These are phyloP conservation scores for Arachis stenosperma DNA, from an alignment of 306 rosid species.

Conservation along the genomic window DNA sequence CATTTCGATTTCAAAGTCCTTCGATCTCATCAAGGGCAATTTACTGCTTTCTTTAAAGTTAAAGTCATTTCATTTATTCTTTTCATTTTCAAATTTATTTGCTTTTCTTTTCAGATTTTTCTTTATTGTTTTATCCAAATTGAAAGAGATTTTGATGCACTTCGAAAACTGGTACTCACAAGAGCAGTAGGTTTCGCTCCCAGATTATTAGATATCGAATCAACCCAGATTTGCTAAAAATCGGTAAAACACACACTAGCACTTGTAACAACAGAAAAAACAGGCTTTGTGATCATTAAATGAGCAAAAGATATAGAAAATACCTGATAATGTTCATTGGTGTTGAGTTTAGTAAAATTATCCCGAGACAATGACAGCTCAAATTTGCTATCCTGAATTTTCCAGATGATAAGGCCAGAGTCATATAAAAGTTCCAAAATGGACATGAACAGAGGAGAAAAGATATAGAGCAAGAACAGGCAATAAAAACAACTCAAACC, in stretches of 20 bases:
- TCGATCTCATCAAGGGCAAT: too few species aligned
- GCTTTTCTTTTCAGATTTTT: too few species aligned
- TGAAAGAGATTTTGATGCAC: too few species aligned
- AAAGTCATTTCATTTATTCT: too few species aligned
- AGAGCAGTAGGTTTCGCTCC: too few species aligned
- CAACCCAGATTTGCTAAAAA: too few species aligned
- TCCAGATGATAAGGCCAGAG: conserved; percentile 42
- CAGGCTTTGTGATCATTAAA: conserved; percentile 28
- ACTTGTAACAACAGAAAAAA: conserved; percentile 15
- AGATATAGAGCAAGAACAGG: conserved; percentile 32
- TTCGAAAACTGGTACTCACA: too few species aligned
- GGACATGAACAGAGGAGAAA: conserved; percentile 22
- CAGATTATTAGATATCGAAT: too few species aligned
- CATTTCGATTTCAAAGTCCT: too few species aligned
- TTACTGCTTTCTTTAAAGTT: too few species aligned
- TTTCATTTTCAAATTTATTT: too few species aligned
- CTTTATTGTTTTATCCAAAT: too few species aligned
- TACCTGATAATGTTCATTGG: conserved; percentile 59
- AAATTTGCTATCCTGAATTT: conserved; percentile 57
- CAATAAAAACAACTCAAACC: conserved; percentile 27
- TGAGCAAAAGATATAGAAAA: conserved; percentile 28
- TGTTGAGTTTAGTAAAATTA: conserved; percentile 65
- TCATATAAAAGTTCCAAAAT: conserved; percentile 35
- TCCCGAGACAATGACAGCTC: conserved; percentile 63
- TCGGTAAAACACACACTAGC: neutral